These are phyloP conservation scores for Aspergillus taichungensis DNA, from an alignment of 495 filamentous ascomycete genomes.

Conservation along the genomic window DNA sequence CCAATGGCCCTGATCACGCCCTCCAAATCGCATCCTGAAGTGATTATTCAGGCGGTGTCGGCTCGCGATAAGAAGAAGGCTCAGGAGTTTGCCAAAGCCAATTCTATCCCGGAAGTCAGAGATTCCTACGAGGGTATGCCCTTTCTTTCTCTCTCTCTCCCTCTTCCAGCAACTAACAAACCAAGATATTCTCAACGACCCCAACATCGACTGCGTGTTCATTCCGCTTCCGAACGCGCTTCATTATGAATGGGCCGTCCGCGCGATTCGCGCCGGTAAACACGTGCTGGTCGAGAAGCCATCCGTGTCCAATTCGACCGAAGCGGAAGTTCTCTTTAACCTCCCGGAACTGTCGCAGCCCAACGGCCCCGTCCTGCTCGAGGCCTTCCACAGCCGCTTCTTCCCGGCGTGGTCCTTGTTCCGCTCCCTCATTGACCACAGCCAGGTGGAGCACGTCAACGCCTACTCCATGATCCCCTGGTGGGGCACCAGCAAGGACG, in stretches of 20 bases:
- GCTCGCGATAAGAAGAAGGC: slow-evolving; percentile 42
- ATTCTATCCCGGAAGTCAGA: slow-evolving; percentile 42
- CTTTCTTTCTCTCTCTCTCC: not conserved
- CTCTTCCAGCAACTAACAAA: not conserved
- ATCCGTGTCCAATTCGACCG: slow-evolving; percentile 38
- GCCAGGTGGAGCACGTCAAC: slow-evolving; percentile 28
- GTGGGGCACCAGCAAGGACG: slow-evolving; percentile 20
- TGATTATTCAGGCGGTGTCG: slow-evolving; percentile 47
- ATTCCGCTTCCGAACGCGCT: slow-evolving; percentile 43
- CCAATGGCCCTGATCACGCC: slow-evolving; percentile 34
- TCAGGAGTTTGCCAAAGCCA: slow-evolving; percentile 41
- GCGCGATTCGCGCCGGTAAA: slow-evolving; percentile 43
- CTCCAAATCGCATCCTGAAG: slow-evolving; percentile 46
- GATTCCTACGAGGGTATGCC: slow-evolving; percentile 24
- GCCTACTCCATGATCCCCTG: slow-evolving; percentile 19
- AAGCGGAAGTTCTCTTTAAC: slow-evolving; percentile 38
- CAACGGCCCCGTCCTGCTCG: slow-evolving; percentile 34
- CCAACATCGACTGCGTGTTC: slow-evolving; percentile 42
- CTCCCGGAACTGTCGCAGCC: slow-evolving; percentile 18
- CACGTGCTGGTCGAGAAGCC: slow-evolving; percentile 55
- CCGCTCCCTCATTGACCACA: slow-evolving; percentile 29
- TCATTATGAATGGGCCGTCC: slow-evolving; percentile 47
- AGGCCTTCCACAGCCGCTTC: slow-evolving; percentile 43
- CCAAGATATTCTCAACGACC: slow-evolving; percentile 43
- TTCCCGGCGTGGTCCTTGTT: slow-evolving; percentile 37